These are phyloP conservation scores for Trichosporon sp. DNA, from an alignment of 1,284 basidiomycete genomes.

Conservation along the genomic window DNA sequence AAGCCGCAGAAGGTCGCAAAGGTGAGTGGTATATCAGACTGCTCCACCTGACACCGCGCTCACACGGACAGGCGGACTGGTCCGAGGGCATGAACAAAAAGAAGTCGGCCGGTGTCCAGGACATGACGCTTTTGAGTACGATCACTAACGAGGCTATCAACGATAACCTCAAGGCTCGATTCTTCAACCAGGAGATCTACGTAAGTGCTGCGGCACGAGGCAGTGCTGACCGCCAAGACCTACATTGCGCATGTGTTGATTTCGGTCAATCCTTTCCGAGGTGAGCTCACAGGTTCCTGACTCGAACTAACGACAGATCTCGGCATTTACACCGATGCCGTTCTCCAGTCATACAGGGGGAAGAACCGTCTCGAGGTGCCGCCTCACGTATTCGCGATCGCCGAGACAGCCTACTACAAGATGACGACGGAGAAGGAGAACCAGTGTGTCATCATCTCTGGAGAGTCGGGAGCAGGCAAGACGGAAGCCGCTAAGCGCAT, in stretches of 20 bases:
- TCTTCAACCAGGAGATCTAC: slow-evolving; percentile 94
- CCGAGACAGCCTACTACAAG: slow-evolving; percentile 96
- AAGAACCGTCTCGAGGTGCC: slow-evolving; percentile 98
- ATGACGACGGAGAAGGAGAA: slow-evolving; percentile 99
- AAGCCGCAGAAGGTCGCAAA: slow-evolving; percentile 23
- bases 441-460: slow-evolving; percentile 99
- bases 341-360: slow-evolving; percentile 80
- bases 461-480: slow-evolving; percentile 96
- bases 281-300: slow-evolving; percentile 51
- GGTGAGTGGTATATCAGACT: slow-evolving; percentile 2
- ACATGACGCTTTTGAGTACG: slow-evolving; percentile 96
- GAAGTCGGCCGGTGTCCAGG: slow-evolving; percentile 93
- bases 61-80: slow-evolving; percentile 75
- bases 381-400: slow-evolving; percentile 96
- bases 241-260: slow-evolving; percentile 98
- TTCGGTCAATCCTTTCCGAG: slow-evolving; percentile 96
- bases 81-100: slow-evolving; percentile 98
- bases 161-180: slow-evolving; percentile 94
- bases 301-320: slow-evolving; percentile 59
- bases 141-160: slow-evolving; percentile 98
- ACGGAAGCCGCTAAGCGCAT: slow-evolving; percentile 97
- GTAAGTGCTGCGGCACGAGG: slow-evolving; percentile 37
- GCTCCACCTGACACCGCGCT: neutral
- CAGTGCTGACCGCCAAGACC: slow-evolving; percentile 54
- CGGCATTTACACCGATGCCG: slow-evolving; percentile 92